Percentiles rank a stretch among this genome's conserved stretches.
These are phyloP conservation scores for Sonneratia caseolaris DNA, from an alignment of 345 rosid genomes.

Conservation along the genomic window DNA sequence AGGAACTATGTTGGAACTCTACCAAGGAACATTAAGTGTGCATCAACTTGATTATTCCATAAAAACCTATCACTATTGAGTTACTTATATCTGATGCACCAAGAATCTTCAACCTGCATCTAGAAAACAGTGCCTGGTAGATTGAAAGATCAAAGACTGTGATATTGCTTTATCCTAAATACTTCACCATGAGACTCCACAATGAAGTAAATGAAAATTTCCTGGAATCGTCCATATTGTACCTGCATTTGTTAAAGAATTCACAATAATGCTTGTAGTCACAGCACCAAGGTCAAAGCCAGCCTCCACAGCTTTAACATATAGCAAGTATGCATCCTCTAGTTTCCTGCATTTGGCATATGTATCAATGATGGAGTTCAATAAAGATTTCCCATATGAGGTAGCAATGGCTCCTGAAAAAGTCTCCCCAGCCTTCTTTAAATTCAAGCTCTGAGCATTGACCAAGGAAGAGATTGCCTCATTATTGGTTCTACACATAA, in stretches of 20 bases:
- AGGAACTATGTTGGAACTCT: neutral
- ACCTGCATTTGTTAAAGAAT: constrained; percentile 59
- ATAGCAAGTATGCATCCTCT: constrained; percentile 47
- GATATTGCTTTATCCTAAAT: neutral
- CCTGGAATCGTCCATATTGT: constrained; percentile 12
- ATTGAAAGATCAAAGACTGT: neutral
- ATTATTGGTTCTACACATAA: constrained; percentile 38
- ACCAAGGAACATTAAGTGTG: too few relatives aligned
- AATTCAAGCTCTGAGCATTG: constrained; percentile 41
- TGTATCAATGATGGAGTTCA: constrained; percentile 57
- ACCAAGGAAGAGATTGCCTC: constrained; percentile 46
- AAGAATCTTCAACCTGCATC: neutral
- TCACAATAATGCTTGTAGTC: constrained; percentile 56
- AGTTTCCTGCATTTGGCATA: constrained; percentile 53
- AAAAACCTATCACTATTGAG: too few relatives aligned
- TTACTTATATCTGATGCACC: too few relatives aligned
- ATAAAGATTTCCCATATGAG: constrained; percentile 26
- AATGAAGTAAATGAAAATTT: neutral
- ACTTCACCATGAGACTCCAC: neutral
- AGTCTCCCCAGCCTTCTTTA: constrained; percentile 43
- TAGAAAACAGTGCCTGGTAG: neutral
- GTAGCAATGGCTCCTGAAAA: constrained; percentile 39
- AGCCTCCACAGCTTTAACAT: constrained; percentile 33
- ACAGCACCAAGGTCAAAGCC: constrained; percentile 43
- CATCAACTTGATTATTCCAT: too few relatives aligned